Percentiles rank a stretch among this genome's conserved stretches.
Conservation (phyloP, 73 alveolate species). For the Paramecium pentaurelia region DNA sequence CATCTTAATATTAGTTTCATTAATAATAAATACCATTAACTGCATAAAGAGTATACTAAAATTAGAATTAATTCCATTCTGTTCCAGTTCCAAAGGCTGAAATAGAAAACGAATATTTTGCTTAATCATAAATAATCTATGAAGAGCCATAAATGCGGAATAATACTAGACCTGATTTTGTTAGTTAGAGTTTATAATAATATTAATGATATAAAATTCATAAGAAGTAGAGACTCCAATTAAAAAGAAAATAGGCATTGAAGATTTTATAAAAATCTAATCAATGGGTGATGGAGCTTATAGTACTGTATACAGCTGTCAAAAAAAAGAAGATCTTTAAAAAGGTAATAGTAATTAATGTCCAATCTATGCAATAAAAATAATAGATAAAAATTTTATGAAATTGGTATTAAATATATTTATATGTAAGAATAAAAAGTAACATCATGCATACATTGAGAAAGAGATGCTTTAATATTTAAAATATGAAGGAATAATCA, state of each 20-base stretch:
- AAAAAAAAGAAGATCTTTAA: neutral
- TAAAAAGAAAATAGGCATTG: neutral
- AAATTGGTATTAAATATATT: neutral
- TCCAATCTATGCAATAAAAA: conserved; percentile 16
- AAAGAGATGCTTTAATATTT: conserved; percentile 35
- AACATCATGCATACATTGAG: conserved; percentile 47
- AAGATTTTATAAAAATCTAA: neutral
- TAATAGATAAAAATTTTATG: neutral
- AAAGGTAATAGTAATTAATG: neutral
- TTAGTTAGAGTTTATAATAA: conserved; percentile 11
- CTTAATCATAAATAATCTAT: neutral
- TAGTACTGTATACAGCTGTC: neutral
- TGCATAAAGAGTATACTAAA: neutral
- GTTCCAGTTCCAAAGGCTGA: neutral
- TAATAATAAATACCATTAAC: neutral
- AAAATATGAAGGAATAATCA: conserved; percentile 57
- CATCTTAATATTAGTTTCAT: neutral
- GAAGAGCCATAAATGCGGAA: neutral
- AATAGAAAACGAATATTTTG: neutral
- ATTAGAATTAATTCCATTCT: neutral
- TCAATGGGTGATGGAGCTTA: neutral
- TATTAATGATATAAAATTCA: neutral
- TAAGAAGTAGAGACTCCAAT: neutral
- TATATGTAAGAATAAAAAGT: neutral
- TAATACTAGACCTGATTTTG: conserved; percentile 3